Percentiles rank a stretch among this genome's conserved stretches.
phyloP scores from a whole-genome alignment of 108 stramenopile species.

The Cyclostephanos tholiformis region DNA sequence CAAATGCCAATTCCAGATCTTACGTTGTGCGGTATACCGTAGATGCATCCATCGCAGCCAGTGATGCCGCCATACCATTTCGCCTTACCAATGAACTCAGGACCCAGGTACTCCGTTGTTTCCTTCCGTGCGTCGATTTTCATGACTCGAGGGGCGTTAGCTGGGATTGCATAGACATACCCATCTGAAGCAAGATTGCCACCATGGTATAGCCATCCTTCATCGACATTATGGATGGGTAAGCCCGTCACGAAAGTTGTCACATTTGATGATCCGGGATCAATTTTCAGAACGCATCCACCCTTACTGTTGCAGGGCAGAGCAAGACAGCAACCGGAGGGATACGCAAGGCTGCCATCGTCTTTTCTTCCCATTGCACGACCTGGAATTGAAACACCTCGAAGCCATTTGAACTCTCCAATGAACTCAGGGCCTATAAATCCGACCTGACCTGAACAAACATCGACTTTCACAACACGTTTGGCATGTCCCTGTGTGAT shows the following conservation, averaged over 20 bases:
- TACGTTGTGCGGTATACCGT: conserved; percentile 73
- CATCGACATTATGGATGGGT: conserved; percentile 33
- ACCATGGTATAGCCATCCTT: conserved; percentile 71
- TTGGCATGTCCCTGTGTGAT: conserved; percentile 52
- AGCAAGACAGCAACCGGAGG: conserved; percentile 61
- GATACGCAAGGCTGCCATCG: conserved; percentile 38
- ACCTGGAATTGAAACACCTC: conserved; percentile 65
- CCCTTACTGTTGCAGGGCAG: conserved; percentile 58
- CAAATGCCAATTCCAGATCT: background rate
- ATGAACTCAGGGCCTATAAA: conserved; percentile 53
- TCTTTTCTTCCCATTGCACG: conserved; percentile 28
- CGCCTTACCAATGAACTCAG: conserved; percentile 45
- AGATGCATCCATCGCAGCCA: conserved; percentile 59
- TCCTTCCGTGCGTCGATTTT: conserved; percentile 61
- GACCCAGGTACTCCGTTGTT: conserved; percentile 53
- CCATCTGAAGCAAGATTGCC: conserved; percentile 62
- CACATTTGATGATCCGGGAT: conserved; percentile 55
- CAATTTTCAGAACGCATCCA: conserved; percentile 62
- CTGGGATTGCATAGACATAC: conserved; percentile 68
- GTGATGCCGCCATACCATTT: conserved; percentile 69
- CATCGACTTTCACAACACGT: conserved; percentile 54
- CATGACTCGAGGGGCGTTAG: conserved; percentile 60
- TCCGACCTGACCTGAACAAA: conserved; percentile 48
- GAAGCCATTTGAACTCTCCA: conserved; percentile 73
- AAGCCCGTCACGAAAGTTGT: conserved; percentile 54